Conservation (phyloP, 2,329 filamentous ascomycete species). For the Beauveria scarabaeidicola region DNA sequence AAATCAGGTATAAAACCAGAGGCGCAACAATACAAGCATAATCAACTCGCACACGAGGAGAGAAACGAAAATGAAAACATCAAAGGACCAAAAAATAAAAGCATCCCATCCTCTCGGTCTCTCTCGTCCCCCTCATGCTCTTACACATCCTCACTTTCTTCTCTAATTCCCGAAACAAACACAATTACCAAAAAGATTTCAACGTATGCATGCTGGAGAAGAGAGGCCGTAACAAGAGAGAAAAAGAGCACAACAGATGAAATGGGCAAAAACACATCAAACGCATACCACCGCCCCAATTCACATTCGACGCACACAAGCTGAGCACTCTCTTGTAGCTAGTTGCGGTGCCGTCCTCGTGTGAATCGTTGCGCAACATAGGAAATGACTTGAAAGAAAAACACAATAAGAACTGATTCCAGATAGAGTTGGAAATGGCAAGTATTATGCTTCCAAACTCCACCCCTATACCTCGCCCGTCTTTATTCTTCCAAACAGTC, state of each 20-base stretch:
- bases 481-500: not conserved
- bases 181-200: not conserved
- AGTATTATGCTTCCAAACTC: not conserved
- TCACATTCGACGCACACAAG: not conserved
- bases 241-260: conserved; percentile 4
- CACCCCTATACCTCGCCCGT: not conserved
- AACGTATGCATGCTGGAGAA: not conserved
- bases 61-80: not conserved
- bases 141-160: conserved; percentile 11
- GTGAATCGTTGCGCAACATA: conserved; percentile 1
- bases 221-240: not conserved
- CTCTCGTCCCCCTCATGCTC: not conserved
- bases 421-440: not conserved
- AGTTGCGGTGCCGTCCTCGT: not conserved
- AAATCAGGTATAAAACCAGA: conserved; percentile 9
- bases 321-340: not conserved
- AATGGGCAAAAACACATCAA: conserved; percentile 5
- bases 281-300: not conserved
- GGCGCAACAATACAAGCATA: not conserved
- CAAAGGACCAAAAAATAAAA: conserved; percentile 8
- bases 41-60: not conserved
- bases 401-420: conserved; percentile 5
- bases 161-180: conserved; percentile 9
- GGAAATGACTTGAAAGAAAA: conserved; percentile 5
- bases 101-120: conserved; percentile 13